A percentile compares a stretch with the other conserved stretches of the same genome.
These are phyloP conservation scores for Amorphotheca resinae DNA, from an alignment of 495 filamentous ascomycete genomes.

Conservation along the genomic window DNA sequence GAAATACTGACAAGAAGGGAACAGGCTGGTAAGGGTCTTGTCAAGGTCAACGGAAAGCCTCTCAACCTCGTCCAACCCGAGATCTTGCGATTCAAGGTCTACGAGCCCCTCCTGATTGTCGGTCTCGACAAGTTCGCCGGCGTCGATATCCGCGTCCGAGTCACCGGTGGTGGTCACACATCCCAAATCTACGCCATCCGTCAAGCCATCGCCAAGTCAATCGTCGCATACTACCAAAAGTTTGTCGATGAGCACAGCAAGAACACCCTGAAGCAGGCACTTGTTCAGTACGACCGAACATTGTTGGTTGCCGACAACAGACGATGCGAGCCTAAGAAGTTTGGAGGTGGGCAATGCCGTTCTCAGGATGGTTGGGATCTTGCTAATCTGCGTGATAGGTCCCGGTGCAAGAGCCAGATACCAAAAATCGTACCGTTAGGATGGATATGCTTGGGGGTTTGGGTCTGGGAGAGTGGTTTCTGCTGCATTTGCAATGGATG, in stretches of 20 bases:
- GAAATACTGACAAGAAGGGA: conserved; percentile 19
- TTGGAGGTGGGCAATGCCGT: conserved; percentile 37
- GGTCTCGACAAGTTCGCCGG: conserved; percentile 91
- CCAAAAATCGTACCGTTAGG: conserved; percentile 75
- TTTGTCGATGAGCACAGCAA: conserved; percentile 99
- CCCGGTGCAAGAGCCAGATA: conserved; percentile 90
- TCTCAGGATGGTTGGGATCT: conserved; percentile 11
- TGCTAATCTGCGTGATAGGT: conserved; percentile 30
- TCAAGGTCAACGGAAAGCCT: conserved; percentile 97
- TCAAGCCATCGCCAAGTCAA: conserved; percentile 95
- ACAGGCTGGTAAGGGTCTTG: conserved; percentile 81
- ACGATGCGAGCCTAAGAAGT: conserved; percentile 85
- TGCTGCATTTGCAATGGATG: conserved; percentile 24
- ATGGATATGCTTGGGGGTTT: conserved; percentile 6
- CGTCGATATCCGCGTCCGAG: conserved; percentile 95
- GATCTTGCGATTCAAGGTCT: conserved; percentile 96
- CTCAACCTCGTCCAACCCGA: conserved; percentile 87
- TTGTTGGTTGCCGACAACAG: conserved; percentile 96
- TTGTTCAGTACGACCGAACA: conserved; percentile 90
- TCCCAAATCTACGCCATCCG: conserved; percentile 98
- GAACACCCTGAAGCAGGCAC: conserved; percentile 93
- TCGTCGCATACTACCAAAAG: conserved; percentile 99
- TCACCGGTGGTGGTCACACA: conserved; percentile 93
- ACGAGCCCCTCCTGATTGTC: conserved; percentile 94
- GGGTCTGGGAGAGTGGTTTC: conserved; percentile 19